Percentiles rank a stretch among this genome's conserved stretches.
These are phyloP conservation scores for Carex pumila DNA, from an alignment of 176 grass and related monocot species.

Conservation along the genomic window DNA sequence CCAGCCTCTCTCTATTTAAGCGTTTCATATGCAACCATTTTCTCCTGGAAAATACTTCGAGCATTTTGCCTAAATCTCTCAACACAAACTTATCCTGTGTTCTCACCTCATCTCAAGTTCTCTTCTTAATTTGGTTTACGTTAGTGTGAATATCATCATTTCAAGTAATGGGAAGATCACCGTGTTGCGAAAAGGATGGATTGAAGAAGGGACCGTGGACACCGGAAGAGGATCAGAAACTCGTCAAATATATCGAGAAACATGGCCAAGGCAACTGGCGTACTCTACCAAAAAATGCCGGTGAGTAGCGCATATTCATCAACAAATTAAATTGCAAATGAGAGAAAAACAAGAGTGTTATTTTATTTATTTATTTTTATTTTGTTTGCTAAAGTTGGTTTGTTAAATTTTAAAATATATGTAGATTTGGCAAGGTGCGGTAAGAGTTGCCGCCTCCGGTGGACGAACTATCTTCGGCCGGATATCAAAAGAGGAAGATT, in stretches of 20 bases:
- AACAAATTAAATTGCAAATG: neutral
- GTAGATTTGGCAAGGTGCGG: constrained; percentile 79
- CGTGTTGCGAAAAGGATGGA: constrained; percentile 83
- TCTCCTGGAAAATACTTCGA: constrained; percentile 5
- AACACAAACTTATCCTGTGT: neutral
- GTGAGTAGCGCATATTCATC: constrained; percentile 12
- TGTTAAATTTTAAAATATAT: neutral
- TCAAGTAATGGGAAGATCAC: constrained; percentile 60
- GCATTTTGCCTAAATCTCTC: neutral
- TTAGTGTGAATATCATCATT: no score
- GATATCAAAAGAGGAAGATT: constrained; percentile 96
- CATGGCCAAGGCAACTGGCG: constrained; percentile 87
- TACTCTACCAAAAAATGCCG: constrained; percentile 80
- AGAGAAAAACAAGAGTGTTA: neutral
- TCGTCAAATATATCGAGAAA: constrained; percentile 77
- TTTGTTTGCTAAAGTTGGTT: neutral
- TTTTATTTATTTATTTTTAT: neutral
- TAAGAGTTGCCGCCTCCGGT: constrained; percentile 95
- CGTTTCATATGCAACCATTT: constrained; percentile 21
- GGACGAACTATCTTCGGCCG: constrained; percentile 87
- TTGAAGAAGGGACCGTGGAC: constrained; percentile 94
- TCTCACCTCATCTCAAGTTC: constrained; percentile 25
- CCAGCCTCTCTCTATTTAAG: constrained; percentile 47
- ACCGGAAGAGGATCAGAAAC: constrained; percentile 86
- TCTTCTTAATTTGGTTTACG: neutral